Conservation (phyloP, 495 filamentous ascomycete species). For the Amphirosellinia nigrospora region DNA sequence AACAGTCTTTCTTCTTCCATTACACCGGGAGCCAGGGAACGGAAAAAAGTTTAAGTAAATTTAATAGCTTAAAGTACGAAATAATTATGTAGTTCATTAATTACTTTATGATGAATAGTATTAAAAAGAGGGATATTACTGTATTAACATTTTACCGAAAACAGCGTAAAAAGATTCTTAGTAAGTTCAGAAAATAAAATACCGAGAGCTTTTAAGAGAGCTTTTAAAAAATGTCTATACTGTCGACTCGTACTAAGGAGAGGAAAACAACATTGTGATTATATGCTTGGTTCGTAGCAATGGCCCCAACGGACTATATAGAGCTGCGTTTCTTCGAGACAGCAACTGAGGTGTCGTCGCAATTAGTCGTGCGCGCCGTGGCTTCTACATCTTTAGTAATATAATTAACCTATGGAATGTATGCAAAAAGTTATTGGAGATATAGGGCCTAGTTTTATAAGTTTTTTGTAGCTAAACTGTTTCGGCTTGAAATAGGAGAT, state of each 20-base stretch:
- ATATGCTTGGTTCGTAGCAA: constrained; percentile 82
- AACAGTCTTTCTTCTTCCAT: constrained; percentile 72
- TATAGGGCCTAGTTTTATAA: constrained; percentile 47
- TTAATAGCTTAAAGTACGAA: constrained; percentile 74
- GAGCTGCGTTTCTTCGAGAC: constrained; percentile 70
- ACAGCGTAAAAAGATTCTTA: constrained; percentile 71
- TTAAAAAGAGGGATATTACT: constrained; percentile 67
- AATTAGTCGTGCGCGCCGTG: constrained; percentile 81
- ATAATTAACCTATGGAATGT: constrained; percentile 56
- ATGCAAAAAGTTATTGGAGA: constrained; percentile 40
- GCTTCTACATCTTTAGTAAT: constrained; percentile 91
- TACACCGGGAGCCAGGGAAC: constrained; percentile 71
- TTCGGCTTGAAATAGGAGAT: constrained; percentile 30
- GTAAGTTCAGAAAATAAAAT: constrained; percentile 54
- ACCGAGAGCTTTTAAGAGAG: too few relatives aligned
- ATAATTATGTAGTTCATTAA: constrained; percentile 78
- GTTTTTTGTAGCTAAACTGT: constrained; percentile 41
- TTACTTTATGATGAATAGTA: constrained; percentile 74
- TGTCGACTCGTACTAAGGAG: constrained; percentile 92
- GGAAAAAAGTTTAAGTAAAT: constrained; percentile 70
- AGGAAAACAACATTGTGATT: constrained; percentile 87
- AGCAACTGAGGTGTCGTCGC: constrained; percentile 87
- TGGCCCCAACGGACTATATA: constrained; percentile 24
- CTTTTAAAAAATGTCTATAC: constrained; percentile 73
- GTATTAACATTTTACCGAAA: constrained; percentile 92